These are phyloP conservation scores for Phoenix dactylifera DNA, from an alignment of 176 grass and related monocot genomes.

Conservation along the genomic window DNA sequence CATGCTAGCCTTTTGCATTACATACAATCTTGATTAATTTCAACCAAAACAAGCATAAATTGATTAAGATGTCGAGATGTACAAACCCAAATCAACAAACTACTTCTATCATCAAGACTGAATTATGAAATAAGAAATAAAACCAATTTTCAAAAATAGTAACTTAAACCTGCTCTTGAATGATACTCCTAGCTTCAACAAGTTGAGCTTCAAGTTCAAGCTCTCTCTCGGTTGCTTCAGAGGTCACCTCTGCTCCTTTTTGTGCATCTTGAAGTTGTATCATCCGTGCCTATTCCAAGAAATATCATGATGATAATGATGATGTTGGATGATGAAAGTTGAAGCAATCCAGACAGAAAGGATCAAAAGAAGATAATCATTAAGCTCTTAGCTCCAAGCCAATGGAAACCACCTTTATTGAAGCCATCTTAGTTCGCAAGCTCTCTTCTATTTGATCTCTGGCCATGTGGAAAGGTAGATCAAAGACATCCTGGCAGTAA, in stretches of 20 bases:
- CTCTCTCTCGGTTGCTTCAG: conserved; percentile 88
- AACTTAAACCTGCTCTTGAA: conserved; percentile 78
- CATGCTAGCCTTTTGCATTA: too few species aligned
- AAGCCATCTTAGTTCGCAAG: conserved; percentile 96
- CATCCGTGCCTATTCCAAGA: conserved; percentile 53
- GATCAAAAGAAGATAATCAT: background rate
- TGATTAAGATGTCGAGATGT: too few species aligned
- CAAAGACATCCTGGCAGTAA: conserved; percentile 79
- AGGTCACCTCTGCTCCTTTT: conserved; percentile 97
- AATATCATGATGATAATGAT: background rate
- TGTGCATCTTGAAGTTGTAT: conserved; percentile 96
- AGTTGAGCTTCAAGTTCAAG: conserved; percentile 99
- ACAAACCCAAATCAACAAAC: too few species aligned
- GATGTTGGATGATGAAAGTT: background rate
- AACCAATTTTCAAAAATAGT: conserved; percentile 5
- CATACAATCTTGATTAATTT: too few species aligned
- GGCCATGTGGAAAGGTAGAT: conserved; percentile 97
- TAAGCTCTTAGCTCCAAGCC: conserved; percentile 1
- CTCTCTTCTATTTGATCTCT: conserved; percentile 99
- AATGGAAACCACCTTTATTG: conserved; percentile 57
- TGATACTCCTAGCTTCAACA: conserved; percentile 98
- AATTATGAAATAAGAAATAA: too few species aligned
- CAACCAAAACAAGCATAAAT: too few species aligned
- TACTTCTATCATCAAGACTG: too few species aligned
- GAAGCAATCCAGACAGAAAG: conserved; percentile 4